Conservation (phyloP, 768 basidiomycete species). For the Butyriboletus loyo region DNA sequence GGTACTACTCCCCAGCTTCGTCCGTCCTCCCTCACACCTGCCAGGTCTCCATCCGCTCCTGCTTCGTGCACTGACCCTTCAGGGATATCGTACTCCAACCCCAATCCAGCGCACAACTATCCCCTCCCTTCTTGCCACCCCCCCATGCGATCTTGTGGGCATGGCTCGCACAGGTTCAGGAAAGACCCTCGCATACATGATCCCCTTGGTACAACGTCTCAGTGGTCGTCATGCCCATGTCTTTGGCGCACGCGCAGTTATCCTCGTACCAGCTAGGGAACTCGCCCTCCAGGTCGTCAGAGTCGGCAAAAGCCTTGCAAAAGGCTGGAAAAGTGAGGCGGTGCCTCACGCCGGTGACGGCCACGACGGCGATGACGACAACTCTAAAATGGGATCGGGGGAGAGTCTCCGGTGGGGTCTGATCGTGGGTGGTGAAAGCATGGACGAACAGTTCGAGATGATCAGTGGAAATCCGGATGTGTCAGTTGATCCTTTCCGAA, state of each 20-base stretch:
- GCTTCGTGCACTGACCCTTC: slow-evolving; percentile 80
- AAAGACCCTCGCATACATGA: slow-evolving; percentile 93
- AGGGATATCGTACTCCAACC: slow-evolving; percentile 92
- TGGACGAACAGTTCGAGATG: slow-evolving; percentile 97
- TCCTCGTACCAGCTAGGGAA: slow-evolving; percentile 91
- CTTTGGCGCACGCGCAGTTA: slow-evolving; percentile 83
- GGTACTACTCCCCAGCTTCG: slow-evolving; percentile 23
- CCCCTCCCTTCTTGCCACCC: slow-evolving; percentile 76
- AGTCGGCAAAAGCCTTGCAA: slow-evolving; percentile 91
- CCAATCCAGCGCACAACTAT: slow-evolving; percentile 93
- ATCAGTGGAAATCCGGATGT: slow-evolving; percentile 93
- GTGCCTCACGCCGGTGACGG: slow-evolving; percentile 73
- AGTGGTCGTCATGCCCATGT: slow-evolving; percentile 73
- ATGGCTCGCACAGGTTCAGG: slow-evolving; percentile 99
- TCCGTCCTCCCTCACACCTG: not conserved
- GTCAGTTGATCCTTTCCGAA: slow-evolving; percentile 48
- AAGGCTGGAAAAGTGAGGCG: slow-evolving; percentile 67
- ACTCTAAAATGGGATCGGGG: slow-evolving; percentile 44
- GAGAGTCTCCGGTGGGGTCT: slow-evolving; percentile 84
- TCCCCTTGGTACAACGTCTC: slow-evolving; percentile 86
- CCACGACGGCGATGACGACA: slow-evolving; percentile 48
- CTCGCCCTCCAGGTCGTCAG: slow-evolving; percentile 90
- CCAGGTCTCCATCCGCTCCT: slow-evolving; percentile 80
- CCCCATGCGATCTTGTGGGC: slow-evolving; percentile 90
- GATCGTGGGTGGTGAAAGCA: slow-evolving; percentile 90